Percentiles rank a stretch among this genome's conserved stretches.
Evolutionary conservation across 495 filamentous ascomycete species (phyloP).

Genomic region (Xylaria acuta): DNA sequence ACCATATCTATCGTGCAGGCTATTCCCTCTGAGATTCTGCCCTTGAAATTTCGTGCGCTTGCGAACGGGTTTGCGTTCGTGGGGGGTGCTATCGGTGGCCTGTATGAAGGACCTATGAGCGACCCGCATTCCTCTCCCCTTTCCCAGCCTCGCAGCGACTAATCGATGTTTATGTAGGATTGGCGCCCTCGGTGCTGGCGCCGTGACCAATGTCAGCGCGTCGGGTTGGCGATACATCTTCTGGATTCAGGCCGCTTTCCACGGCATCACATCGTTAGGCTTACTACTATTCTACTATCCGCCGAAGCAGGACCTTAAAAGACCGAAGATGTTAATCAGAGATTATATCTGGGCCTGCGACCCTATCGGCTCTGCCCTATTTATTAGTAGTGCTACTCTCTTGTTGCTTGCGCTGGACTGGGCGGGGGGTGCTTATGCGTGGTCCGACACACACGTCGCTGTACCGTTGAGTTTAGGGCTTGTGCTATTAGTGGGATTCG

Average conservation of each 20-base stretch:
- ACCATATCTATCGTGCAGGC: conserved; percentile 61
- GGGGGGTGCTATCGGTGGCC: conserved; percentile 55
- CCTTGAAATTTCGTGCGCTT: conserved; percentile 59
- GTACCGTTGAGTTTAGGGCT: conserved; percentile 56
- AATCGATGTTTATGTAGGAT: conserved; percentile 35
- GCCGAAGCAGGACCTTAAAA: conserved; percentile 44
- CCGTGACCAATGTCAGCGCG: conserved; percentile 53
- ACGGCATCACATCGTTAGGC: conserved; percentile 52
- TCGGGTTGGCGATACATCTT: conserved; percentile 63
- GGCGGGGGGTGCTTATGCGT: conserved; percentile 57
- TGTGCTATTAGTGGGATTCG: conserved; percentile 52
- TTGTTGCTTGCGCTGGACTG: conserved; percentile 60
- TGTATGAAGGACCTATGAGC: conserved; percentile 43
- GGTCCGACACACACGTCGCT: conserved; percentile 56
- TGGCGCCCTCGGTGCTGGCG: conserved; percentile 56
- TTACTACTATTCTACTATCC: conserved; percentile 60
- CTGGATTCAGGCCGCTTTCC: conserved; percentile 65
- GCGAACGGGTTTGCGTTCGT: conserved; percentile 59
- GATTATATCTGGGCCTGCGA: conserved; percentile 59
- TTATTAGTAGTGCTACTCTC: conserved; percentile 55
- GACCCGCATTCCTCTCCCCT: neutral
- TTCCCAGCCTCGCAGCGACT: neutral
- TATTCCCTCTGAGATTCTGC: conserved; percentile 61
- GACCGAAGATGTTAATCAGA: conserved; percentile 47
- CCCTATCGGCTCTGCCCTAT: conserved; percentile 58